Conservation (phyloP, 2,329 filamentous ascomycete species). For the Talaromyces verruculosus region DNA sequence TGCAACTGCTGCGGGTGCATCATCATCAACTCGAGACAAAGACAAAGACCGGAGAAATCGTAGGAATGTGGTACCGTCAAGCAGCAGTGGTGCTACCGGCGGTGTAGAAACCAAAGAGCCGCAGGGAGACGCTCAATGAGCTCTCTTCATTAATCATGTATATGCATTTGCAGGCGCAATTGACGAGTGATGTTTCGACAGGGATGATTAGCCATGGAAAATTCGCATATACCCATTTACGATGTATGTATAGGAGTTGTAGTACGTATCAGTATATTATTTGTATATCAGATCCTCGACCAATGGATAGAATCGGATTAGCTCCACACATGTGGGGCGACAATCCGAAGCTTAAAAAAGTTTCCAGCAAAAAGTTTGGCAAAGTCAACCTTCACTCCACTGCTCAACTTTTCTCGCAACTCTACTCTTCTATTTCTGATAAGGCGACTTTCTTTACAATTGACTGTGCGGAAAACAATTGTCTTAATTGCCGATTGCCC, state of each 20-base stretch:
- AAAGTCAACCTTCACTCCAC: neutral
- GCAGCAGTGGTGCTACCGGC: neutral
- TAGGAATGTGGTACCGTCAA: constrained; percentile 17
- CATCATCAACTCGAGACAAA: constrained; percentile 35
- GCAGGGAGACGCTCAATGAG: neutral
- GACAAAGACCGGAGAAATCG: constrained; percentile 21
- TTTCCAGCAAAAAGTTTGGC: neutral
- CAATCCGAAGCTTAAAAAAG: constrained; percentile 7
- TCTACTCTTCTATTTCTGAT: neutral
- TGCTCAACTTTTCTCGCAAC: neutral
- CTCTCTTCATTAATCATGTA: neutral
- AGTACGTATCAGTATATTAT: too few species aligned
- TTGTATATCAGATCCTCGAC: neutral
- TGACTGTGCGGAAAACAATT: neutral
- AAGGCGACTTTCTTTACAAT: neutral
- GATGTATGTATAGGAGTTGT: neutral
- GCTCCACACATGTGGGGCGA: neutral
- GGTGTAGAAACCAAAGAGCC: constrained; percentile 21
- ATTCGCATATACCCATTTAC: constrained; percentile 7
- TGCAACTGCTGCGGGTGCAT: constrained; percentile 25
- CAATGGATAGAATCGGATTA: neutral
- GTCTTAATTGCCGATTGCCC: neutral
- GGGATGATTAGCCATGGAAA: neutral
- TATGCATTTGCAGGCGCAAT: constrained; percentile 3
- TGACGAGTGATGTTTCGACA: neutral